A percentile compares a stretch with the other conserved stretches of the same genome.
Evolutionary conservation across 805 yeast genomes (phyloP).

Genomic region (Saturnispora halmiae): DNA sequence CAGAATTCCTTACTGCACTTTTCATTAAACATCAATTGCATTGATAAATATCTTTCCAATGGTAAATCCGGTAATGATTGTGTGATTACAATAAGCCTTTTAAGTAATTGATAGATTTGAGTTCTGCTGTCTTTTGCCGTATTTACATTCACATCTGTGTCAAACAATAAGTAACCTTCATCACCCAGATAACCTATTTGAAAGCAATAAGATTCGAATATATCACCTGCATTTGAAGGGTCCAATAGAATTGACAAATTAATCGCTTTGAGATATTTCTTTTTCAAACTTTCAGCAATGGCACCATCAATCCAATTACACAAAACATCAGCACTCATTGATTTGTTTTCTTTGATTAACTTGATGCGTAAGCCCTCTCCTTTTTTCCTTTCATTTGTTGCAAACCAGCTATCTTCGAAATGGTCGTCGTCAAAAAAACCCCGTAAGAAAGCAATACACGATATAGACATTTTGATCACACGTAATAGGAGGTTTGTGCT

Average conservation of each 20-base stretch:
- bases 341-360: constrained; percentile 38
- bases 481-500: constrained; percentile 41
- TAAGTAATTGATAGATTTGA: constrained; percentile 40
- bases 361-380: constrained; percentile 36
- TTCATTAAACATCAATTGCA: constrained; percentile 43
- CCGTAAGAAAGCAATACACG: constrained; percentile 48
- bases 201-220: constrained; percentile 46
- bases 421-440: constrained; percentile 49
- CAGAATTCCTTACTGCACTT: constrained; percentile 39
- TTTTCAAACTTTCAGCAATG: constrained; percentile 35
- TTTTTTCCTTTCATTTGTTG: constrained; percentile 14
- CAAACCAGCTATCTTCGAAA: constrained; percentile 41
- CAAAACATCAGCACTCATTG: constrained; percentile 39
- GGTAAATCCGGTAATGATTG: constrained; percentile 49
- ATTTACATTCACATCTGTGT: constrained; percentile 11
- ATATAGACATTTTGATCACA: constrained; percentile 43
- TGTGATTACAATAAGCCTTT: constrained; percentile 42
- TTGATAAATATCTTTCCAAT: constrained; percentile 34
- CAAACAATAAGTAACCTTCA: too few relatives aligned
- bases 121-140: constrained; percentile 32
- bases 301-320: constrained; percentile 49
- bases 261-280: constrained; percentile 35
- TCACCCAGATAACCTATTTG: constrained; percentile 39
- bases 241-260: constrained; percentile 39
- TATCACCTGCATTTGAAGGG: constrained; percentile 32